phyloP scores from a whole-genome alignment of 2,329 filamentous ascomycete species.

The Beauveria bassiana region DNA sequence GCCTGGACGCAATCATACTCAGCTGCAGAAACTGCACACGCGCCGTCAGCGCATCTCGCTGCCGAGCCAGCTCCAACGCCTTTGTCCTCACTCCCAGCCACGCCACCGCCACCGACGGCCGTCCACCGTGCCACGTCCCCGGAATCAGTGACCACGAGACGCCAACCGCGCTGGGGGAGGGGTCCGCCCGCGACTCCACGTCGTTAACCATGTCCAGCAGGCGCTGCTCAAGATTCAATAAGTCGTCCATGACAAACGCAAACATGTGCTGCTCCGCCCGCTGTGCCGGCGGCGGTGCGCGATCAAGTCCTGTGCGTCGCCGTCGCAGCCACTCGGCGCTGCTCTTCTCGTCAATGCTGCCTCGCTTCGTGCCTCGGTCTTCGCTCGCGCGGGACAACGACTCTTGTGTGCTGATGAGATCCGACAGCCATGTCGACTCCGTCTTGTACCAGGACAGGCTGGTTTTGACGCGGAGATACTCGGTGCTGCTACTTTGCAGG shows the following conservation, averaged over 20 bases:
- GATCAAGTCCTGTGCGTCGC: not conserved
- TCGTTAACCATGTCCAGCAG: conserved; percentile 37
- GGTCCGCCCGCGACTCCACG: conserved; percentile 26
- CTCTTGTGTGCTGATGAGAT: conserved; percentile 29
- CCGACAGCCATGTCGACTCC: conserved; percentile 36
- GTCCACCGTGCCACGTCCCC: conserved; percentile 29
- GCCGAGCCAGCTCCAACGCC: conserved; percentile 36
- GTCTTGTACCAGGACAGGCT: conserved; percentile 42
- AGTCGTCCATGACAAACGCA: conserved; percentile 38
- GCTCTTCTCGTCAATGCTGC: not conserved
- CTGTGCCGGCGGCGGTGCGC: conserved; percentile 15
- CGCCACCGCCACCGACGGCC: conserved; percentile 32
- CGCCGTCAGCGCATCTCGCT: conserved; percentile 36
- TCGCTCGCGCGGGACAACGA: conserved; percentile 10
- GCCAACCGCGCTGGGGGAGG: conserved; percentile 12
- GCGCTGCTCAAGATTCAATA: conserved; percentile 34
- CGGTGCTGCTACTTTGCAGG: conserved; percentile 36
- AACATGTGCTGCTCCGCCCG: conserved; percentile 38
- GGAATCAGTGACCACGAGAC: conserved; percentile 30
- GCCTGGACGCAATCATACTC: conserved; percentile 38
- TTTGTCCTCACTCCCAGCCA: conserved; percentile 38
- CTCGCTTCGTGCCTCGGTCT: conserved; percentile 13
- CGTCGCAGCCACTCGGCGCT: not conserved
- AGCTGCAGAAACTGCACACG: conserved; percentile 41
- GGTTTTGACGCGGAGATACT: conserved; percentile 40